Evolutionary conservation across 208 protist species (phyloP).

Genomic region (Trypanosoma cruzi): DNA sequence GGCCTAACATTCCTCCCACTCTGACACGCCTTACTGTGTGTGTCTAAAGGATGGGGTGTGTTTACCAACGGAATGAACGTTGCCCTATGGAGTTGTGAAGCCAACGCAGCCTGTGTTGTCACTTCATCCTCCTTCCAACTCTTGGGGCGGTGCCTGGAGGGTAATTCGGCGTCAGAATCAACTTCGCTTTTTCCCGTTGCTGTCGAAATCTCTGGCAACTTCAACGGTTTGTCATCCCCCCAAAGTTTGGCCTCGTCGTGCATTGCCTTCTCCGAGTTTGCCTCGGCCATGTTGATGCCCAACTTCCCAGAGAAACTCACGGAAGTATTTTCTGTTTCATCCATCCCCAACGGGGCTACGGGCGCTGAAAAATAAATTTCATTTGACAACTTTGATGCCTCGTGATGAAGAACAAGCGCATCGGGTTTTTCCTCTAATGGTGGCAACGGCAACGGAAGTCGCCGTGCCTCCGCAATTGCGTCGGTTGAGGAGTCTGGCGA

Average conservation of each 20-base stretch:
- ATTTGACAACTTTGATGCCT: not conserved
- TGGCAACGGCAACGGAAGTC: not conserved
- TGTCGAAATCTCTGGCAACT: not conserved
- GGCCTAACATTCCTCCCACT: not conserved
- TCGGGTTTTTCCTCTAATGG: not conserved
- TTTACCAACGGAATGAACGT: not conserved
- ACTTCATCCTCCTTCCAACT: not conserved
- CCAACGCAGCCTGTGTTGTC: not conserved
- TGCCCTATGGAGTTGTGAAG: not conserved
- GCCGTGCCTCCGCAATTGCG: not conserved
- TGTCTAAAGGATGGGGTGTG: not conserved
- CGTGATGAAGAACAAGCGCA: not conserved
- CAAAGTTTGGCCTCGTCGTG: not conserved
- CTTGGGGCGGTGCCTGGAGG: not conserved
- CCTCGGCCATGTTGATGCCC: not conserved
- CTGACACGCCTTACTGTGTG: not conserved
- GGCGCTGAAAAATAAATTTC: not conserved
- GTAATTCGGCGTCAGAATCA: not conserved
- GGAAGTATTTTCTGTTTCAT: not conserved
- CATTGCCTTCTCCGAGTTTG: not conserved
- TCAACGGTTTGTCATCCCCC: not conserved
- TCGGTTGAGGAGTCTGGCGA: not conserved
- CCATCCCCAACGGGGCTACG: not conserved
- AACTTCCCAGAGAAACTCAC: not conserved
- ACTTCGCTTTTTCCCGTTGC: not conserved